These are phyloP conservation scores for Xylariaceae sp. DNA, from an alignment of 2,329 filamentous ascomycete genomes.

Conservation along the genomic window DNA sequence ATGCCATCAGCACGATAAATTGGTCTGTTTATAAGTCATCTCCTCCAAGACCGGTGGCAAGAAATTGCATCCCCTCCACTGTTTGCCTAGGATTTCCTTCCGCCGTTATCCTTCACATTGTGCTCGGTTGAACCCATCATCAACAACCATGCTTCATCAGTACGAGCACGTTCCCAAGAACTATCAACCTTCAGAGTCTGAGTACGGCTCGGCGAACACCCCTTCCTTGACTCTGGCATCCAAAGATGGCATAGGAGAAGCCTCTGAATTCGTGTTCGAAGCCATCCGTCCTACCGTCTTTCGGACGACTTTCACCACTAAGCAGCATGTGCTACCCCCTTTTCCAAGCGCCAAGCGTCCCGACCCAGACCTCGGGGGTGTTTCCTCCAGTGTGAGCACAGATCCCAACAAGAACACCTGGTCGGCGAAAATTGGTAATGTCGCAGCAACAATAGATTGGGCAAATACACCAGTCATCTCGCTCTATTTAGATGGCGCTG, in stretches of 20 bases:
- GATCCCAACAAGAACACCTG: conserved; percentile 32
- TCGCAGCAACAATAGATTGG: conserved; percentile 57
- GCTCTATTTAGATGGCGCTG: conserved; percentile 43
- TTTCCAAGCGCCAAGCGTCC: conserved; percentile 56
- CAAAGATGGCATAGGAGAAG: conserved; percentile 27
- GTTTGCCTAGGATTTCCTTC: too few species aligned
- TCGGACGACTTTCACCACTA: conserved; percentile 61
- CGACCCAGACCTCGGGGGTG: conserved; percentile 28
- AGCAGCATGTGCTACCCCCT: conserved; percentile 59
- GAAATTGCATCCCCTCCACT: too few species aligned
- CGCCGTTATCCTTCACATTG: too few species aligned
- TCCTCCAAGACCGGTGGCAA: too few species aligned
- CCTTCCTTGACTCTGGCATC: neutral
- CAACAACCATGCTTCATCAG: conserved; percentile 12
- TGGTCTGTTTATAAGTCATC: too few species aligned
- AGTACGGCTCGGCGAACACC: too few species aligned
- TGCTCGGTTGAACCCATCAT: too few species aligned
- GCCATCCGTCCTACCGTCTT: conserved; percentile 59
- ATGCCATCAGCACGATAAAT: too few species aligned
- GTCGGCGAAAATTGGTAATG: conserved; percentile 40
- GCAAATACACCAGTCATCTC: conserved; percentile 52
- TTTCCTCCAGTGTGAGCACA: conserved; percentile 26
- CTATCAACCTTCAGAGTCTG: conserved; percentile 17
- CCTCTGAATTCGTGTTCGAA: conserved; percentile 60
- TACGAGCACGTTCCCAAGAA: conserved; percentile 19